Evolutionary conservation across 2,329 filamentous ascomycete genomes (phyloP).

Genomic region (Ophiostoma ulmi): DNA sequence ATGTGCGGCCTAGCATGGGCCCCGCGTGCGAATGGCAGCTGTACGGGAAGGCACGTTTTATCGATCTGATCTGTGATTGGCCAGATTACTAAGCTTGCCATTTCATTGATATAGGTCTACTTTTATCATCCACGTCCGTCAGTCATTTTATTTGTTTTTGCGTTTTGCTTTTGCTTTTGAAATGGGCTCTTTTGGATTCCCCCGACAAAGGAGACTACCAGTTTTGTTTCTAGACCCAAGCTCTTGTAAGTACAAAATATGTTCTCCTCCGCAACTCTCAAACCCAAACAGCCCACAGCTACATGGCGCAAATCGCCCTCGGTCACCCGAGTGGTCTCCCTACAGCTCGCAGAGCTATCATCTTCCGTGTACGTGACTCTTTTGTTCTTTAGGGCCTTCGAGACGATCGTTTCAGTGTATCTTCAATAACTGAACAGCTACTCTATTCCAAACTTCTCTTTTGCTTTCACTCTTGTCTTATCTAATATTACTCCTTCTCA

Average conservation of each 20-base stretch:
- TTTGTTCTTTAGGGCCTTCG: not conserved
- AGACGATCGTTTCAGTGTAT: not conserved
- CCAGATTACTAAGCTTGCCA: conserved; percentile 13
- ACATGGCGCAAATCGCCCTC: not conserved
- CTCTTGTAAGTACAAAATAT: not conserved
- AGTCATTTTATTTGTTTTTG: not conserved
- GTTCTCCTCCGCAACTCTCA: not conserved
- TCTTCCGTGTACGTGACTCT: not conserved
- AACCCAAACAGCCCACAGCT: not conserved
- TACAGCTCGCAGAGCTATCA: not conserved
- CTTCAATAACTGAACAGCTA: not conserved
- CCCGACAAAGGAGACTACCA: not conserved
- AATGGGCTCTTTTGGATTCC: not conserved
- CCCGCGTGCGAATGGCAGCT: conserved; percentile 23
- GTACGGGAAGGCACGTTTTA: conserved; percentile 25
- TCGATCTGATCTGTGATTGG: conserved; percentile 22
- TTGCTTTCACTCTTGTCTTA: not conserved
- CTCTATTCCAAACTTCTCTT: not conserved
- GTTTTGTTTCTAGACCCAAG: not conserved
- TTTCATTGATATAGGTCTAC: conserved; percentile 8
- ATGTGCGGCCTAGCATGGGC: not conserved
- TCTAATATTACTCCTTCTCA: not conserved
- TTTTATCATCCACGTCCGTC: conserved; percentile 10
- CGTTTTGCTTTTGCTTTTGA: not conserved
- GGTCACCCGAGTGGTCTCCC: not conserved